Conservation (phyloP, 495 filamentous ascomycete genomes). For the Penicillium daleae region DNA sequence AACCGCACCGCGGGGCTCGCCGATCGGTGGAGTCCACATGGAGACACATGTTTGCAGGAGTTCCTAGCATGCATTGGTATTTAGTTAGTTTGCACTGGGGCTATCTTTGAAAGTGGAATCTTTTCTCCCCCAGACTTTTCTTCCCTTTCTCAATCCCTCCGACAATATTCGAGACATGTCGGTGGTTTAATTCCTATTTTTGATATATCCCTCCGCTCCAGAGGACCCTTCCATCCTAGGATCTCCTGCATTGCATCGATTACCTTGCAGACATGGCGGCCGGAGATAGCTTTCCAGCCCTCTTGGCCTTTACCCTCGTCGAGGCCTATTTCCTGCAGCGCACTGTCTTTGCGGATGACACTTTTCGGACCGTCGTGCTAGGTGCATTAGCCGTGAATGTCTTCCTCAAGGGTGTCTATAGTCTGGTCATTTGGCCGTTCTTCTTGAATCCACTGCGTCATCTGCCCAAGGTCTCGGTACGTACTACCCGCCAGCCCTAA, state of each 20-base stretch:
- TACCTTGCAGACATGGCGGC: slow-evolving; percentile 8
- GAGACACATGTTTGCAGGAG: not conserved
- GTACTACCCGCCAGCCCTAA: slow-evolving; percentile 13
- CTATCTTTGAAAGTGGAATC: slow-evolving; percentile 2
- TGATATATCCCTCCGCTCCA: not conserved
- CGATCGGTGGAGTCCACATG: slow-evolving; percentile 3
- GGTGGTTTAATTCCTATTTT: not conserved
- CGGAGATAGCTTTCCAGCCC: slow-evolving; percentile 17
- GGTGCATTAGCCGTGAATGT: slow-evolving; percentile 33
- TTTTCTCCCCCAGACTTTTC: not conserved
- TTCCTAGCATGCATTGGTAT: not conserved
- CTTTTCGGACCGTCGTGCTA: slow-evolving; percentile 30
- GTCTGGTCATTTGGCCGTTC: slow-evolving; percentile 67
- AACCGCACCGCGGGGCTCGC: not conserved
- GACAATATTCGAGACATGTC: not conserved
- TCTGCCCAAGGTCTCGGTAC: slow-evolving; percentile 61
- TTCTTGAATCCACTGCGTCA: slow-evolving; percentile 71
- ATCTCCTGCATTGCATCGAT: not conserved
- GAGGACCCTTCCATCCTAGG: not conserved
- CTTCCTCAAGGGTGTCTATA: slow-evolving; percentile 45
- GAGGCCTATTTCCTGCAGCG: slow-evolving; percentile 40
- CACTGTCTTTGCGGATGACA: slow-evolving; percentile 29
- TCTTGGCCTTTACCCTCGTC: slow-evolving; percentile 30
- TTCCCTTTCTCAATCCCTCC: not conserved
- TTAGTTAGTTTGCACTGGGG: not conserved